These are phyloP conservation scores for Cyclocybe aegerita DNA, from an alignment of 768 basidiomycete genomes.

Conservation along the genomic window DNA sequence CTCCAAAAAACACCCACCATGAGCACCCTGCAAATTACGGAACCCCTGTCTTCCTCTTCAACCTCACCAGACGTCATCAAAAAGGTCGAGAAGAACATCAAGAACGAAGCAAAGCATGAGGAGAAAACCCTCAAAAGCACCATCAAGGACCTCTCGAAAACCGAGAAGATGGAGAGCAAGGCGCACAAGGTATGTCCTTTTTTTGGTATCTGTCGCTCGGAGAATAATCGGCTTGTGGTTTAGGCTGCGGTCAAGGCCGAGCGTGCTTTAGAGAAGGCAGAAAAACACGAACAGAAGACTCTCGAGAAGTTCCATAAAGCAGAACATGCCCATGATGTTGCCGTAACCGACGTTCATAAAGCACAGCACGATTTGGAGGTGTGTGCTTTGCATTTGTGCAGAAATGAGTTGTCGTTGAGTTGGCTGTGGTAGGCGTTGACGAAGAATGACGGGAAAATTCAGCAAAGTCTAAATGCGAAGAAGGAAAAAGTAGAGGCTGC, in stretches of 20 bases:
- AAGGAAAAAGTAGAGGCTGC: slow-evolving; percentile 14
- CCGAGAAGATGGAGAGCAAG: slow-evolving; percentile 54
- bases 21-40: not conserved
- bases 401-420: no score
- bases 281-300: slow-evolving; percentile 49
- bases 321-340: slow-evolving; percentile 49
- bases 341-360: slow-evolving; percentile 38
- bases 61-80: slow-evolving; percentile 28
- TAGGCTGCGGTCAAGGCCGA: slow-evolving; percentile 17
- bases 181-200: slow-evolving; percentile 44
- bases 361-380: slow-evolving; percentile 48
- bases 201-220: not conserved
- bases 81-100: slow-evolving; percentile 42
- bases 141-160: slow-evolving; percentile 49
- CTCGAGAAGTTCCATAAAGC: slow-evolving; percentile 53
- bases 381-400: not conserved
- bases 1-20: no score
- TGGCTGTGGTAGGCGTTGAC: not conserved
- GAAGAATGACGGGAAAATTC: not conserved
- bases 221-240: not conserved
- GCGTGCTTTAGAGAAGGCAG: slow-evolving; percentile 36
- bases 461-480: not conserved
- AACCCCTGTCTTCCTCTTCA: slow-evolving; percentile 11
- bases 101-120: slow-evolving; percentile 53
- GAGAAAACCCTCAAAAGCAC: slow-evolving; percentile 48